Base-by-base conservation (phyloP, 192 early-diverging fungal genomes). In the Kappamyces sp. region DNA sequence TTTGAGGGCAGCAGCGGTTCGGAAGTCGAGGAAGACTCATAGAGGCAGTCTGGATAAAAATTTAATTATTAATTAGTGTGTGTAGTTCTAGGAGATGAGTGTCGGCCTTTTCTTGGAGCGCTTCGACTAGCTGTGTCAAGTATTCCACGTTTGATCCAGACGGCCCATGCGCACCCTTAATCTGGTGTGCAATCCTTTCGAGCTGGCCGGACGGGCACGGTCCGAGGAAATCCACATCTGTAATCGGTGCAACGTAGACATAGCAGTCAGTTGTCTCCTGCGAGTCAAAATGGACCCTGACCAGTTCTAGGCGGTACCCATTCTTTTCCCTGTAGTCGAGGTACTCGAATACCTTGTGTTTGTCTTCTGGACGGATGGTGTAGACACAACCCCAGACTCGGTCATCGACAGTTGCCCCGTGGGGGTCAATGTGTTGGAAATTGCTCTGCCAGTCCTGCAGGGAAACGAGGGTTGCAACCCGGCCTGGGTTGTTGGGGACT, bases 321-420 rank as follows among this genome's bases (percentile, higher is more conserved):
- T 90, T 88, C 77, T 90, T 93, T 75, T 96, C 93, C 32, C 93
- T 75, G 65, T 88, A 81, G 54, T 93, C 91, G 47, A 96, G 64
- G 45, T 93, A 88, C 15, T 71, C 73, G 35, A 76, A 73, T 4
- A 92, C 90, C 12, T 68, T 64, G 54, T 73, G 76, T 15, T 85
- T 85, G 47, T 86, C 76, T 32, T 68, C 72, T 32, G 72, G 67
- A 22, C 79, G 68, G 3, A 96, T 85, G 61, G 84, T 87, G 67
- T 87, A 93, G 0, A 88, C 90, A 29, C 92, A 73, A 40, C 89
- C 92, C 88, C 89, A 72, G 45, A 65, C 50, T 70, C 66, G 67
- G 62, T 46, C 59, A 5, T 49, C 58, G 5, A 38, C 34, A 8
- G 15, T 37, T n/a, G 45, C 45, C 5, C 53, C 39, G 38, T 63